Conservation (phyloP, 139 green algal genomes). For the Chlamydomonas sphaeroides region DNA sequence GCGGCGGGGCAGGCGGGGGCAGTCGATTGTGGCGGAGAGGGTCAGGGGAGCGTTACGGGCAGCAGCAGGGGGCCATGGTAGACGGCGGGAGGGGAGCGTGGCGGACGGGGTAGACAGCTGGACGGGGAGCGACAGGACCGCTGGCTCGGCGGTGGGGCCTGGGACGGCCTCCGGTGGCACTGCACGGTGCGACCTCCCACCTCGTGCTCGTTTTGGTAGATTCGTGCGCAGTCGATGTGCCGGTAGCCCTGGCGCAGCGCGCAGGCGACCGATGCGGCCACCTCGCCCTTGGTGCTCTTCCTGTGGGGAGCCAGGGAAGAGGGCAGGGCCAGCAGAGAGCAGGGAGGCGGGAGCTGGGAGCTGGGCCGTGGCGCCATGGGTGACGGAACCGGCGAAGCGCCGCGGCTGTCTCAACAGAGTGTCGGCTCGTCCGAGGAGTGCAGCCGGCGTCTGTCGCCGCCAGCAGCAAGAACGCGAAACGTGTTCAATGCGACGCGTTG, state of each 20-base stretch:
- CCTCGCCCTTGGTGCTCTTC: constrained; percentile 60
- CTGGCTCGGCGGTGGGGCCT: not conserved
- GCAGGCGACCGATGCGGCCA: constrained; percentile 55
- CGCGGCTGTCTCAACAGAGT: too few relatives aligned
- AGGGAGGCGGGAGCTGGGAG: too few relatives aligned
- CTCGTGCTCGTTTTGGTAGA: constrained; percentile 70
- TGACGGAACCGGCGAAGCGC: too few relatives aligned
- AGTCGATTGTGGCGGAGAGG: not conserved
- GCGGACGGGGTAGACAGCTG: not conserved
- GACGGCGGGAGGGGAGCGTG: too few relatives aligned
- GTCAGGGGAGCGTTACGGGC: not conserved
- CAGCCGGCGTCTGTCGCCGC: too few relatives aligned
- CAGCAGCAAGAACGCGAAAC: too few relatives aligned
- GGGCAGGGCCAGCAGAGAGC: not conserved
- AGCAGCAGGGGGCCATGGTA: too few relatives aligned
- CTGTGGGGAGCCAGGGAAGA: not conserved
- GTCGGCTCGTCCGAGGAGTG: too few relatives aligned
- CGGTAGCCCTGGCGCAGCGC: constrained; percentile 71
- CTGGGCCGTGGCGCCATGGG: not conserved
- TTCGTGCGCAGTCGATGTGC: constrained; percentile 65
- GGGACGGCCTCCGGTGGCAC: too few relatives aligned
- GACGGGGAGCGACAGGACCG: not conserved
- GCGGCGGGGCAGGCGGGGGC: too few relatives aligned
- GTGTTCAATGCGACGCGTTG: too few relatives aligned
- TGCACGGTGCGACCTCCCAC: not conserved